These are phyloP conservation scores for Castanea sativa DNA, from an alignment of 306 rosid species.

Conservation along the genomic window DNA sequence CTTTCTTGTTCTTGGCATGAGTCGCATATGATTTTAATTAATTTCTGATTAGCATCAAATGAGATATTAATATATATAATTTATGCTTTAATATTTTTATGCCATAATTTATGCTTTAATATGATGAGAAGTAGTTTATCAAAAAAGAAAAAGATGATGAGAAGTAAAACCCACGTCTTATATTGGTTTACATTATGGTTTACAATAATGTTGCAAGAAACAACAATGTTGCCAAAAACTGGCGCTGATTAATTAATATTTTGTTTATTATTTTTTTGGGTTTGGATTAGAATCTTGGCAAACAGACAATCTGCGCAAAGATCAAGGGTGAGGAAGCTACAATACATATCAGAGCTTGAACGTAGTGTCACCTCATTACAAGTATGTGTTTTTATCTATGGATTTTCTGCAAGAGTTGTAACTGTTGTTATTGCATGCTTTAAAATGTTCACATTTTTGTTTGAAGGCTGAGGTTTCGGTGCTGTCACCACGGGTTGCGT, in stretches of 20 bases:
- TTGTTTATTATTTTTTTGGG: slow-evolving; percentile 3
- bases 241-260: neutral
- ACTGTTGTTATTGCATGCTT: neutral
- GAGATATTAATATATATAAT: too few relatives aligned
- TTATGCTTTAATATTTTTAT: too few relatives aligned
- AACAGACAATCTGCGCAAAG: slow-evolving; percentile 97
- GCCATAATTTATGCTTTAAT: too few relatives aligned
- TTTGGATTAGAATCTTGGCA: slow-evolving; percentile 74
- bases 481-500: slow-evolving; percentile 87
- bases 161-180: too few relatives aligned
- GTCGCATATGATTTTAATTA: too few relatives aligned
- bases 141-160: too few relatives aligned
- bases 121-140: too few relatives aligned
- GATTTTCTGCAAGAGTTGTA: neutral
- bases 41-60: too few relatives aligned
- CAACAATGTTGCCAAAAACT: neutral
- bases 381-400: slow-evolving; percentile 29
- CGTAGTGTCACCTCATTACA: slow-evolving; percentile 87
- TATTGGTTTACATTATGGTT: too few relatives aligned
- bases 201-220: neutral
- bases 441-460: neutral
- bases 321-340: slow-evolving; percentile 95
- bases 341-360: slow-evolving; percentile 92
- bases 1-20: too few relatives aligned
- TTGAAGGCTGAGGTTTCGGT: slow-evolving; percentile 90